Conservation (phyloP, 2,329 filamentous ascomycete species). For the Fusarium zealandicum region DNA sequence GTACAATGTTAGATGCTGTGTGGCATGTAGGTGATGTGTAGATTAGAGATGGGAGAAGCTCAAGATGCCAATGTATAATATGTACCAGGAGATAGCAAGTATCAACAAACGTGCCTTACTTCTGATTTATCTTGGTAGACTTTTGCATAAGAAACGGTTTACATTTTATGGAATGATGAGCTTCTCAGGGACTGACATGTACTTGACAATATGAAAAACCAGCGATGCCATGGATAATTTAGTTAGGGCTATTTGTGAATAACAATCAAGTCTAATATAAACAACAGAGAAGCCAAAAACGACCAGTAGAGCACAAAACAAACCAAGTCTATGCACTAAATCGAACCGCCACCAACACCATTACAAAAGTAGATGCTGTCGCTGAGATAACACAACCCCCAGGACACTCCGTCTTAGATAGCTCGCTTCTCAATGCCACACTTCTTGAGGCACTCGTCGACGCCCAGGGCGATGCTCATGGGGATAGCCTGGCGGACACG, state of each 20-base stretch:
- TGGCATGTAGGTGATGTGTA: constrained; percentile 10
- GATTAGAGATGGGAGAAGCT: not conserved
- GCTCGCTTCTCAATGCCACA: constrained; percentile 51
- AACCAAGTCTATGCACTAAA: constrained; percentile 3
- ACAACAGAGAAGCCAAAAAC: not conserved
- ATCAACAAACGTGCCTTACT: no score
- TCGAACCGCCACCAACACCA: constrained; percentile 13
- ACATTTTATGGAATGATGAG: no score
- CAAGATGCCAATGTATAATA: constrained; percentile 2
- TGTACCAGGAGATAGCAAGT: not conserved
- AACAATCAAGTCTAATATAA: not conserved
- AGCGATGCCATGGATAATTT: no score
- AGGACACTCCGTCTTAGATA: constrained; percentile 14
- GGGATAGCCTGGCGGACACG: constrained; percentile 52
- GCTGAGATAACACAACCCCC: not conserved
- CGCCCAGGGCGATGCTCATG: constrained; percentile 57
- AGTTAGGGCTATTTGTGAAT: no score
- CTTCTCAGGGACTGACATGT: no score
- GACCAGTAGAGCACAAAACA: constrained; percentile 2
- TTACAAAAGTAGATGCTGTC: not conserved
- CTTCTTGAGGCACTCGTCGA: constrained; percentile 57
- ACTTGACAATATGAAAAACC: no score
- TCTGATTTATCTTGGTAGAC: no score
- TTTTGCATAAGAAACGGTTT: no score
- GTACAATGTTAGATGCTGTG: not conserved